Percentiles rank a stretch among this genome's conserved stretches.
Evolutionary conservation across 345 rosid species (phyloP).

Genomic region (Anastatica hierochuntica): DNA sequence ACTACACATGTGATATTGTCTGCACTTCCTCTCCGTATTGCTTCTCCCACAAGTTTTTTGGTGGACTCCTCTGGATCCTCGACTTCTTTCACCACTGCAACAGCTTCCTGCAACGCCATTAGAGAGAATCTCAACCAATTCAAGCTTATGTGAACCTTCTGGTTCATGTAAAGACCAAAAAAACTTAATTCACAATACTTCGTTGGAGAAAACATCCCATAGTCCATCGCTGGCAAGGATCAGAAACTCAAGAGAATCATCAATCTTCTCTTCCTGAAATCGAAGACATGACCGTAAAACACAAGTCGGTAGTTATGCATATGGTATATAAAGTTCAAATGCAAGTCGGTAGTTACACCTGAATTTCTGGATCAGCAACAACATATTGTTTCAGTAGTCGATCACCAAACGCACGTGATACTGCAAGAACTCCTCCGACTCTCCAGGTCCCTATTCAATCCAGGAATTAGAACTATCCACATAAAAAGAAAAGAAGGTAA

Average conservation of each 20-base stretch:
- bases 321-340: too few species aligned
- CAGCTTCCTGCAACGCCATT: conserved; percentile 61
- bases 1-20: conserved; percentile 94
- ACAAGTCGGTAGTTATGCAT: background rate
- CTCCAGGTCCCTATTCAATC: conserved; percentile 83
- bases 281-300: too few species aligned
- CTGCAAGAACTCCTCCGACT: conserved; percentile 99
- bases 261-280: conserved; percentile 74
- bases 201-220: conserved; percentile 97
- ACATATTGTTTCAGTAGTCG: conserved; percentile 89
- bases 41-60: conserved; percentile 72
- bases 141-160: background rate
- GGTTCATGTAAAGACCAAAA: background rate
- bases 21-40: conserved; percentile 83
- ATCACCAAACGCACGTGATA: conserved; percentile 99
- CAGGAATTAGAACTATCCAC: background rate
- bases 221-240: conserved; percentile 98
- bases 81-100: conserved; percentile 62
- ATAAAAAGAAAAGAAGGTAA: background rate
- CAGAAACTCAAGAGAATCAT: conserved; percentile 93
- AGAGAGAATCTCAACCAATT: background rate
- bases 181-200: conserved; percentile 36
- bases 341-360: conserved; percentile 27
- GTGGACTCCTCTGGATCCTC: conserved; percentile 81
- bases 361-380: conserved; percentile 99